phyloP scores from a whole-genome alignment of 2,329 filamentous ascomycete genomes.

The Knufia petricola region DNA sequence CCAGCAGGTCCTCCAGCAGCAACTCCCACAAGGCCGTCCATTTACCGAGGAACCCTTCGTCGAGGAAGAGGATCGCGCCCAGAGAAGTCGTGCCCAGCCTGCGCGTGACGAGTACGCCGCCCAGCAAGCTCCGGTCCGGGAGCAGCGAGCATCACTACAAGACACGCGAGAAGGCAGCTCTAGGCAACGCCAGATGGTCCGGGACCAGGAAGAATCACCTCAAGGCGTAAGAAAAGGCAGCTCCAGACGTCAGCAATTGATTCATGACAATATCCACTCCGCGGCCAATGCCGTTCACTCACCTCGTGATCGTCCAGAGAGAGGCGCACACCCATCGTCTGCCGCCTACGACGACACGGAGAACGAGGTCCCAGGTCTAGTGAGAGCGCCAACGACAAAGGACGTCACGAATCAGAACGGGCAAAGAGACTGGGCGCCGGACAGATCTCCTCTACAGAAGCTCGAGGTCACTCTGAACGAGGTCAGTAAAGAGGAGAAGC shows the following conservation, averaged over 20 bases:
- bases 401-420: constrained; percentile 14
- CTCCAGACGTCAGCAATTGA: background rate
- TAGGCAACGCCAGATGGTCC: constrained; percentile 1
- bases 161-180: background rate
- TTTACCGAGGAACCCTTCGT: too few species aligned
- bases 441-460: constrained; percentile 85
- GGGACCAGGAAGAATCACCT: too few species aligned
- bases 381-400: background rate
- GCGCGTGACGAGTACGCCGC: background rate
- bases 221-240: background rate
- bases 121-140: background rate
- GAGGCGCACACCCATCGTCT: background rate
- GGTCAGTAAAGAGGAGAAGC: constrained; percentile 92
- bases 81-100: background rate
- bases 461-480: constrained; percentile 82
- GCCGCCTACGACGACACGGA: background rate
- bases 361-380: background rate
- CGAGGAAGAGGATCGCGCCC: too few species aligned
- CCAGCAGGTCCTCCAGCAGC: too few species aligned
- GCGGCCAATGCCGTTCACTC: constrained; percentile 3
- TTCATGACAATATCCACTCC: constrained; percentile 5
- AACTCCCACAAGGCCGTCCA: too few species aligned
- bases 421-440: constrained; percentile 53
- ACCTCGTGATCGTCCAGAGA: background rate
- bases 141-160: background rate